Conservation (phyloP, 805 yeast species). For the Debaryomyces hansenii region DNA sequence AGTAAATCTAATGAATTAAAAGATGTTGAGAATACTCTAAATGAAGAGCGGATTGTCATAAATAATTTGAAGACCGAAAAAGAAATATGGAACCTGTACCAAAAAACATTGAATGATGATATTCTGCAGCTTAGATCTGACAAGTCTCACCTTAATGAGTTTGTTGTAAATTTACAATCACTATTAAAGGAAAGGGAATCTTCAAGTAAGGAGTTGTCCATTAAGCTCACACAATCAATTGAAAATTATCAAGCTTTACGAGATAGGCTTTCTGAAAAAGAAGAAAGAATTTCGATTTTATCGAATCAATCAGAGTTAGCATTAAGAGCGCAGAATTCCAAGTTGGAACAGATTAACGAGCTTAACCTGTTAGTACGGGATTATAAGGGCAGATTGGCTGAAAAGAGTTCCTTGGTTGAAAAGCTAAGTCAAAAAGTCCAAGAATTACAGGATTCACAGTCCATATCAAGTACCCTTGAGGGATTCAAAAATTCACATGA, state of each 20-base stretch:
- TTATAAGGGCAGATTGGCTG: slow-evolving; percentile 41
- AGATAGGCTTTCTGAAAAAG: slow-evolving; percentile 50
- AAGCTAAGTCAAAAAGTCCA: slow-evolving; percentile 37
- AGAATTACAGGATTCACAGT: slow-evolving; percentile 22
- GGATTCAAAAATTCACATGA: slow-evolving; percentile 6
- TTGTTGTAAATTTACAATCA: slow-evolving; percentile 60
- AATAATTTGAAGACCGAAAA: slow-evolving; percentile 56
- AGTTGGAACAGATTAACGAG: slow-evolving; percentile 55
- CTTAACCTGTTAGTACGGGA: slow-evolving; percentile 46
- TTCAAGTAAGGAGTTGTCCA: slow-evolving; percentile 48
- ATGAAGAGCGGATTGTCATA: slow-evolving; percentile 45
- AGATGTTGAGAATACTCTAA: slow-evolving; percentile 47
- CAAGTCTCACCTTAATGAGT: slow-evolving; percentile 53
- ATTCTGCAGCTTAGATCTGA: slow-evolving; percentile 56
- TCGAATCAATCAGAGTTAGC: slow-evolving; percentile 59
- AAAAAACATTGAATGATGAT: slow-evolving; percentile 52
- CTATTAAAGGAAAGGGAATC: slow-evolving; percentile 61
- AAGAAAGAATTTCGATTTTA: slow-evolving; percentile 50
- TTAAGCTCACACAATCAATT: slow-evolving; percentile 49
- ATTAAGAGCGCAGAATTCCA: slow-evolving; percentile 53
- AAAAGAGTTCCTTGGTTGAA: slow-evolving; percentile 40
- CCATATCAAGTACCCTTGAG: slow-evolving; percentile 7
- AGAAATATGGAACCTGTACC: slow-evolving; percentile 47
- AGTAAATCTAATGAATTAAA: slow-evolving; percentile 50
- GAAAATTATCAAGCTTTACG: slow-evolving; percentile 46